Conservation (phyloP, 1,284 basidiomycete genomes). For the Sutorius eximius region DNA sequence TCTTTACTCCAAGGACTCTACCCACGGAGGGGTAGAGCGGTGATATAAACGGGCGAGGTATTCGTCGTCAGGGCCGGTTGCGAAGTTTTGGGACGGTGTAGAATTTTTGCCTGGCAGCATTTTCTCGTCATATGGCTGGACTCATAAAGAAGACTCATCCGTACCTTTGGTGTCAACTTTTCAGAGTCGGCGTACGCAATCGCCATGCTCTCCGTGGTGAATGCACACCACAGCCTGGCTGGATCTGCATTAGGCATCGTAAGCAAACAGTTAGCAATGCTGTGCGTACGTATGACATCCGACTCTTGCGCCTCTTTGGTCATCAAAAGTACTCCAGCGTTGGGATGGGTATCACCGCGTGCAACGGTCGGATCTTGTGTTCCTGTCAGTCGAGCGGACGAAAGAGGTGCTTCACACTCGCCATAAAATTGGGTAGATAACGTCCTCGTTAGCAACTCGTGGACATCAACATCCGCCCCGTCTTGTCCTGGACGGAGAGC, state of each 20-base stretch:
- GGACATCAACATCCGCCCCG: conserved; percentile 39
- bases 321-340: conserved; percentile 50
- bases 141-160: not conserved
- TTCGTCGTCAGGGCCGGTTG: conserved; percentile 14
- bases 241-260: conserved; percentile 1
- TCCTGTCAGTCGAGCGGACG: conserved; percentile 1
- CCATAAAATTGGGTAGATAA: conserved; percentile 44
- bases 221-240: conserved; percentile 77
- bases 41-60: conserved; percentile 50
- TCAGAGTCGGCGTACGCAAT: conserved; percentile 61
- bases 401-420: conserved; percentile 18
- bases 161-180: conserved; percentile 55
- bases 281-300: conserved; percentile 28
- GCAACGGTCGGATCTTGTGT: conserved; percentile 31
- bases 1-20: not conserved
- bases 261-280: not conserved
- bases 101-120: conserved; percentile 42
- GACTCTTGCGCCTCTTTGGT: conserved; percentile 42
- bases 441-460: conserved; percentile 39
- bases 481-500: conserved; percentile 29
- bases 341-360: conserved; percentile 33
- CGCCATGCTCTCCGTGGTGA: conserved; percentile 80
- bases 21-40: conserved; percentile 44
- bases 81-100: conserved; percentile 44
- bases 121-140: not conserved